Base-by-base conservation (phyloP, 345 rosid genomes). In the Clausena lansium region DNA sequence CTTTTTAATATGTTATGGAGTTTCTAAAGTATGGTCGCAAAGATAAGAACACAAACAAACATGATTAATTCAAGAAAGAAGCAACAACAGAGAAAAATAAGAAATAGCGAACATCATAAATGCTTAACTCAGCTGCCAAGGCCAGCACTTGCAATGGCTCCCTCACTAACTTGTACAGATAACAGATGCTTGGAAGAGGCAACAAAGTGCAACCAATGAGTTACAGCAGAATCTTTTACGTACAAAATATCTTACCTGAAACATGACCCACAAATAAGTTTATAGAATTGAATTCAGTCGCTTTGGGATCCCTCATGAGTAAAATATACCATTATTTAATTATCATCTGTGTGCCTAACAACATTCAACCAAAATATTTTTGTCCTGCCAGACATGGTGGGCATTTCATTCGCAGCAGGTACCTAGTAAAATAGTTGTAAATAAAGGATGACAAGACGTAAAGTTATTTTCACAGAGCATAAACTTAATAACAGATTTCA, bases 361-460 rank as follows among this genome's bases (percentile, higher is more conserved):
- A 64, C 66, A 82, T 52, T 73, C 67, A 77, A 77, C 72, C n/a
- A 9, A 73, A 68, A 64, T 61, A 55, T 77, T 60, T 36, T 65
- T 77, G 77, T 58, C 81, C 78, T 67, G 25, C 78, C 59, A 32
- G 36, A 30, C 64, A 79, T n/a, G 32, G 50, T 32, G 74, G 71
- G 33, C 76, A 68, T 75, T 77, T 50, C 63, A 67, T 27, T 59
- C 9, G 50, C 72, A 76, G 13, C 20, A 58, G 75, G 54, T 68
- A 64, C 81, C 73, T 50, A 39, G 59, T 76, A 75, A 77, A 64
- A 72, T 71, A 71, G 60, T 57, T 70, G 39, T 75, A 60, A 63
- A 76, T 50, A 35, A 60, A 70, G 62, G 27, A 76, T 55, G 61
- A 38, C 35, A 38, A 24, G 71, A 73, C 24, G 50, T 22, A 38